Percentiles rank a stretch among this genome's conserved stretches.
Conservation (phyloP, 371 early-diverging fungal genomes). For the Entomophthora muscae region DNA sequence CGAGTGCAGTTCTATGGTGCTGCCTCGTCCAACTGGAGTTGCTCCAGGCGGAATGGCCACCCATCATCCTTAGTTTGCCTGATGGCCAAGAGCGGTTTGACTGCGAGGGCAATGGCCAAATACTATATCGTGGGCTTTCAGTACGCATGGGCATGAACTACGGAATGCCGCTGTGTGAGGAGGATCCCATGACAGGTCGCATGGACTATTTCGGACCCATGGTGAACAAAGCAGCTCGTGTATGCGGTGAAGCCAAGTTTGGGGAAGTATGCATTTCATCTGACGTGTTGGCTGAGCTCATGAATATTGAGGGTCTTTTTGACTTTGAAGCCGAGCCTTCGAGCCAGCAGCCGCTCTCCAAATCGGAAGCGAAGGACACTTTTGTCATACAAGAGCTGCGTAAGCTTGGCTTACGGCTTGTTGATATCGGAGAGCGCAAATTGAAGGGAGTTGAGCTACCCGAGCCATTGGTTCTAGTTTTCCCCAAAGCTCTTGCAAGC, state of each 20-base stretch:
- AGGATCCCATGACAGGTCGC: constrained; percentile 71
- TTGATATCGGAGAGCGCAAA: constrained; percentile 60
- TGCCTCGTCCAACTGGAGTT: constrained; percentile 72
- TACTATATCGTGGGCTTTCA: constrained; percentile 73
- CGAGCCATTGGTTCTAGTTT: constrained; percentile 48
- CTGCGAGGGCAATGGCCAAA: constrained; percentile 18
- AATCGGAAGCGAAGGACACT: neutral
- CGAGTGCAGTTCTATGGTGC: constrained; percentile 82
- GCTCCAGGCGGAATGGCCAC: constrained; percentile 79
- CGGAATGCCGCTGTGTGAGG: constrained; percentile 79
- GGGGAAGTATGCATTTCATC: constrained; percentile 69
- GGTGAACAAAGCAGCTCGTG: constrained; percentile 77
- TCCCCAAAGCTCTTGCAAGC: constrained; percentile 2
- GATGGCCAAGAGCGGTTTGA: constrained; percentile 65
- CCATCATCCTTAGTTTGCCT: constrained; percentile 57
- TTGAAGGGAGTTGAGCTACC: constrained; percentile 81
- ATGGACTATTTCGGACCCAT: constrained; percentile 96
- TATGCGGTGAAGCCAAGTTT: constrained; percentile 74
- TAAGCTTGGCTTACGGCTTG: constrained; percentile 45
- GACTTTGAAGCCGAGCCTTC: constrained; percentile 7
- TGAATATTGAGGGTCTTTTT: constrained; percentile 21
- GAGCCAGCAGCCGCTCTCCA: neutral
- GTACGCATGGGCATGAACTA: constrained; percentile 93
- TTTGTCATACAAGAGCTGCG: constrained; percentile 18
- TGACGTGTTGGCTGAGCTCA: constrained; percentile 31